Percentiles rank a stretch among this genome's conserved stretches.
Conservation (phyloP, 345 rosid genomes). For the Hirschfeldia incana region DNA sequence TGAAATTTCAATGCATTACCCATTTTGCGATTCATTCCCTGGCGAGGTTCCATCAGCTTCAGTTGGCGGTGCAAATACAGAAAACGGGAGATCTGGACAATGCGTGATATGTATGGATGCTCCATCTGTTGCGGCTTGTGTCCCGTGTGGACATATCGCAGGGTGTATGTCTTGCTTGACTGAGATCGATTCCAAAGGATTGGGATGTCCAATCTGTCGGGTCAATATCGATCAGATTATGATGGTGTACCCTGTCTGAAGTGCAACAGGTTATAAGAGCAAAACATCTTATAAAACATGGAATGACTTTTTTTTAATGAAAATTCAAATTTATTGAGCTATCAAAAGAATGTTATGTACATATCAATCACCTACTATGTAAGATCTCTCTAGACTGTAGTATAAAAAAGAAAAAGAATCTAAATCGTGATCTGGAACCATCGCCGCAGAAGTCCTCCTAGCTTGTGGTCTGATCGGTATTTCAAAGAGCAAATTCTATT, state of each 20-base stretch:
- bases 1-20: constrained; percentile 50
- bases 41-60: constrained; percentile 37
- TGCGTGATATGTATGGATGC: constrained; percentile 89
- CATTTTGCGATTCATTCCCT: constrained; percentile 60
- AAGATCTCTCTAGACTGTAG: no score
- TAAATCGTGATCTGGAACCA: no score
- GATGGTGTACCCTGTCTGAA: constrained; percentile 71
- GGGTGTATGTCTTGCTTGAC: constrained; percentile 93
- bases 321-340: no score
- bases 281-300: no score
- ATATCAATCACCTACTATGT: no score
- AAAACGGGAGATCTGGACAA: constrained; percentile 47
- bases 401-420: no score
- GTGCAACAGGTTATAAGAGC: neutral
- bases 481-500: no score
- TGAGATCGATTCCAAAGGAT: constrained; percentile 71
- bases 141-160: constrained; percentile 94
- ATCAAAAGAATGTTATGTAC: no score
- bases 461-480: no score
- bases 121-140: constrained; percentile 80
- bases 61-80: constrained; percentile 22
- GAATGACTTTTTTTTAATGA: no score
- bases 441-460: no score
- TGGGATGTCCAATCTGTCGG: constrained; percentile 95
- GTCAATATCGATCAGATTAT: constrained; percentile 74